Evolutionary conservation across 352 stramenopile genomes (phyloP), one percentile per base, ranked within the genome.

Genomic region (Pythium biforme): DNA sequence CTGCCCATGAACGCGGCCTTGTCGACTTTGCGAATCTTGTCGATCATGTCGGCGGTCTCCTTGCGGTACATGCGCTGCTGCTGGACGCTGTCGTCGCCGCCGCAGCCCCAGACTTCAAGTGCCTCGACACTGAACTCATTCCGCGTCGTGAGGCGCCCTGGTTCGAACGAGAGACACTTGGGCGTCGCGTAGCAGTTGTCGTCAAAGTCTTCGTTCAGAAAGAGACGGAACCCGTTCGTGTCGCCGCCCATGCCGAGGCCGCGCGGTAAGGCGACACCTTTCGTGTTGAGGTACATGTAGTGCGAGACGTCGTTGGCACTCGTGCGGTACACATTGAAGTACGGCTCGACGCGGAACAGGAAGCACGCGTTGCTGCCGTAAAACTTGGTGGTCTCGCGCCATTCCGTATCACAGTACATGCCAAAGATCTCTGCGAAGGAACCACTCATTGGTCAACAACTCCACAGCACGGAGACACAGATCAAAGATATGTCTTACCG

Each of bases 271-370:
- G 78, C 78, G 19, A 83, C 86, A 9, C 84, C 86, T 41, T 95
- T 95, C 11, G 86, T 94, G 69, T 95, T 93, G 55, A 94, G 71
- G 47, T 95, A 95, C 86, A 95, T 95, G 68, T 89, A 85, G 58
- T 92, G 89, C 45, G 78, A 62, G 34, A 79, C 83, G 37, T 69
- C 62, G 19, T 77, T 68, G 43, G 64, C 83, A 0, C 73, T 68
- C 15, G 83, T 77, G 20, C 71, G 81, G 60, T 88, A 93, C 17
- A 92, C 65, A 45, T 57, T 82, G 41, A 92, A 77, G 11, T 84
- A 72, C 5, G 84, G 86, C 12, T 74, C 65, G 33, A 91, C 43
- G 37, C 83, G 83, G 54, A 90, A 95, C 31, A 95, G 72, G 47
- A 95, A 94, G 45, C 86, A 95, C 8, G 76, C 76, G 39, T 90